Evolutionary conservation across 352 stramenopile species (phyloP).

Genomic region (Phytophthora kernoviae): DNA sequence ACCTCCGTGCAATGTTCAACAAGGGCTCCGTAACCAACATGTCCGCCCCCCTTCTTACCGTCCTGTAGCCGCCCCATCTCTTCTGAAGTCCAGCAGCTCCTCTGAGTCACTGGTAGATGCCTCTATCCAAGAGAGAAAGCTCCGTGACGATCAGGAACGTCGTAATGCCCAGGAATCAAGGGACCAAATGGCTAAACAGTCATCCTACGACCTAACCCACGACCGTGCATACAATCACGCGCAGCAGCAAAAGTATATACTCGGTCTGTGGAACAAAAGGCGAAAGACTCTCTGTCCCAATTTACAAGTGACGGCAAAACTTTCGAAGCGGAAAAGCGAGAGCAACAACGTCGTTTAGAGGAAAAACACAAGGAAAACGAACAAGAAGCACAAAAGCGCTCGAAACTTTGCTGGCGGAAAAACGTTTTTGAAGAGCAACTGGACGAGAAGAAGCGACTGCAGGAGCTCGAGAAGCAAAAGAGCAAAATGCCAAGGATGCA

Average conservation of each 20-base stretch:
- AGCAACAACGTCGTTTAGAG: constrained; percentile 37
- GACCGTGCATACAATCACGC: constrained; percentile 48
- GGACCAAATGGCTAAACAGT: constrained; percentile 42
- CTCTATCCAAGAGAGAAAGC: constrained; percentile 49
- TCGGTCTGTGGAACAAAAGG: constrained; percentile 26
- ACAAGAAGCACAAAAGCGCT: constrained; percentile 42
- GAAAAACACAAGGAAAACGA: constrained; percentile 60
- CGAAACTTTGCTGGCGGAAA: constrained; percentile 55
- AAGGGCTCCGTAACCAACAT: constrained; percentile 37
- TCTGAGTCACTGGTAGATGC: constrained; percentile 56
- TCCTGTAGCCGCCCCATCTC: constrained; percentile 10
- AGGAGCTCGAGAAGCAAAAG: constrained; percentile 55
- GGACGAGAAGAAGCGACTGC: constrained; percentile 61
- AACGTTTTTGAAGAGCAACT: constrained; percentile 65
- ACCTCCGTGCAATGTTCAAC: constrained; percentile 75
- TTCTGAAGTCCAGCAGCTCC: constrained; percentile 26
- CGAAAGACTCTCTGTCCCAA: constrained; percentile 36
- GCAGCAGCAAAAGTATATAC: constrained; percentile 40
- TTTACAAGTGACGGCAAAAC: constrained; percentile 45
- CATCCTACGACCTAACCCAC: constrained; percentile 39
- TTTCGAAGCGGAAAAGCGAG: constrained; percentile 48
- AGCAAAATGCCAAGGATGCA: constrained; percentile 44
- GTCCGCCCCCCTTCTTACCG: constrained; percentile 30
- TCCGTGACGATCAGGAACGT: constrained; percentile 45
- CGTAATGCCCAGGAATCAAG: constrained; percentile 39